A percentile compares a stretch with the other conserved stretches of the same genome.
These are phyloP conservation scores for Neckera pumila DNA, from an alignment of 225 moss, liverwort and hornwort genomes.

Conservation along the genomic window DNA sequence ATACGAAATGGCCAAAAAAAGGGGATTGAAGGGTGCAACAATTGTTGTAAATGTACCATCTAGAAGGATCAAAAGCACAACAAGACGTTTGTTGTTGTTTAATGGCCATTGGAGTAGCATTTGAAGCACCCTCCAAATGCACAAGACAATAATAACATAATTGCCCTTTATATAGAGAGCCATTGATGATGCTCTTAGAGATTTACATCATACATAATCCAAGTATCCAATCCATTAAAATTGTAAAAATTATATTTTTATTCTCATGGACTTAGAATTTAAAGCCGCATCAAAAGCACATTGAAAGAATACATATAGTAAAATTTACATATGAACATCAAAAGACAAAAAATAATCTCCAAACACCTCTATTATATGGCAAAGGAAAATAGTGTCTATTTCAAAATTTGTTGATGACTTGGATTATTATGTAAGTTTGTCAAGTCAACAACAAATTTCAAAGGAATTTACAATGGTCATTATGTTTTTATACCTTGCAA, in stretches of 20 bases:
- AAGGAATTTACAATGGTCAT: background rate
- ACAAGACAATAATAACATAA: fast-evolving
- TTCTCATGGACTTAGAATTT: background rate
- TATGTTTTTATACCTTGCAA: background rate
- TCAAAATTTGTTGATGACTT: background rate
- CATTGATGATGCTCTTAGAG: background rate
- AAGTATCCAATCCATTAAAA: background rate
- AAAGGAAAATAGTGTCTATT: background rate
- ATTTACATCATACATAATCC: background rate
- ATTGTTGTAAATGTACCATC: fast-evolving
- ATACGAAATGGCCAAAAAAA: background rate
- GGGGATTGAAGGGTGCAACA: background rate
- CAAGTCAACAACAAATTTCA: background rate
- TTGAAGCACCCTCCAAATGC: fast-evolving
- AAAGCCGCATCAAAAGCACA: fast-evolving
- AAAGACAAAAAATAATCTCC: background rate
- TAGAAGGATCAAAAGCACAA: background rate
- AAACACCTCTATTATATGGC: background rate
- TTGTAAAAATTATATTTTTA: background rate
- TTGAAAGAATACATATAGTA: background rate
- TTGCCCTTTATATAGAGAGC: too few relatives aligned
- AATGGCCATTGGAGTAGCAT: fast-evolving
- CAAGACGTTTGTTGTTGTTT: background rate
- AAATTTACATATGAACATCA: background rate
- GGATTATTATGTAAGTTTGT: background rate